These are phyloP conservation scores for Paramecium bursaria DNA, from an alignment of 73 alveolate species.

Conservation along the genomic window DNA sequence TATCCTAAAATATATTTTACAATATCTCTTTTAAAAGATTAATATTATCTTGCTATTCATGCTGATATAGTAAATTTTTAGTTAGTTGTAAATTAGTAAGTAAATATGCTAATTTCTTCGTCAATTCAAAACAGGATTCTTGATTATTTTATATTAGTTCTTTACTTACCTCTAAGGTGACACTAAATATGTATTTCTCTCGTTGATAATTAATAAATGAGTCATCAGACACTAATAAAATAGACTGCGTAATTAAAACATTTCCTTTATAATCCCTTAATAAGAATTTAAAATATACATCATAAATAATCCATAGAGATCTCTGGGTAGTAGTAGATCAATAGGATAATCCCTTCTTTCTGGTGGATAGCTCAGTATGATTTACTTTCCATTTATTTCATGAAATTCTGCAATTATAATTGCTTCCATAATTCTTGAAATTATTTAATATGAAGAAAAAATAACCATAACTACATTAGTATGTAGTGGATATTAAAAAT, in stretches of 20 bases:
- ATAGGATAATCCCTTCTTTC: constrained; percentile 5
- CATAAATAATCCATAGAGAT: constrained; percentile 34
- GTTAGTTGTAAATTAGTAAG: not conserved
- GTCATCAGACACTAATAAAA: constrained; percentile 5
- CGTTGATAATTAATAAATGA: not conserved
- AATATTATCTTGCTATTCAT: constrained; percentile 41
- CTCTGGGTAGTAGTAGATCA: constrained; percentile 46
- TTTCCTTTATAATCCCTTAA: constrained; percentile 1
- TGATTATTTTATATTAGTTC: constrained; percentile 23
- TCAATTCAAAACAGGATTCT: constrained; percentile 36
- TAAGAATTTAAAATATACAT: not conserved
- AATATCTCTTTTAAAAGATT: not conserved
- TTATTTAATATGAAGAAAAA: too few relatives aligned
- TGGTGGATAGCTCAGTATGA: constrained; percentile 9
- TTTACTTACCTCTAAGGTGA: constrained; percentile 16
- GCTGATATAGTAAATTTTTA: not conserved
- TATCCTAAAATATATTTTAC: not conserved
- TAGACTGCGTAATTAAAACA: not conserved
- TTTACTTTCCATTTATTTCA: constrained; percentile 6
- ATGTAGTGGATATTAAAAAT: too few relatives aligned
- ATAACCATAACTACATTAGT: not conserved
- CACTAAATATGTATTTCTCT: constrained; percentile 17
- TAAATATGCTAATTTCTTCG: constrained; percentile 38
- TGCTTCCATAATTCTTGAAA: constrained; percentile 20
- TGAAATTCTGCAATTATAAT: constrained; percentile 18